Base-by-base conservation (phyloP, 2,329 filamentous ascomycete species). In the Chaetothyriales sp. region DNA sequence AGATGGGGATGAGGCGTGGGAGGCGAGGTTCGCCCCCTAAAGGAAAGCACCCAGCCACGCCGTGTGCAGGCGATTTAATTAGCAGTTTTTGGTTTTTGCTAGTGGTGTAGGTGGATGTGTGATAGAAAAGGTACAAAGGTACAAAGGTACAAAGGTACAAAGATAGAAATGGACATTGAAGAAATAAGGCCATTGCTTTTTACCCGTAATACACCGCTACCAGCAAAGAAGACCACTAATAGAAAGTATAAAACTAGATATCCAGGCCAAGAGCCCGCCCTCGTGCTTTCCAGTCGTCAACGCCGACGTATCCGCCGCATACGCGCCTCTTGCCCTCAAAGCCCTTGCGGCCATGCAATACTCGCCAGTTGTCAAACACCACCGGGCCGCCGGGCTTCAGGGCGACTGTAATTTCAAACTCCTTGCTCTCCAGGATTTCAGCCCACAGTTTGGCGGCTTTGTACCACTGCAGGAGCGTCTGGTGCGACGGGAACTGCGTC, bases 331-430 rank as follows among this genome's bases (percentile, higher is more conserved):
- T 81, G 1, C 92, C 92, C 5, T 82, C 84, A 63, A 97, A 98
- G 0, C 79, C 79, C 49, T 82, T 82, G 60, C 92, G 76, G 1
- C 90, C 92, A 67, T 98, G 92, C 60, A 97, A 70, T 33, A 95
- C 85, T 54, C 92, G 78, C 89, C 90, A 95, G 64, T 98, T 97
- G 65, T 98, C 87, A 66, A 98, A 95, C 46, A 97, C 85, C 52
- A 95, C 63, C 5, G 88, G 77, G 49, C 74, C 80, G 1, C 92
- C 92, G 0, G 92, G 90, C 61, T 77, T 70, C 51, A 98, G 71
- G 67, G 94, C 85, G 57, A 85, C 82, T 83, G 85, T 85, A 63
- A 85, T 89, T 66, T 92, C 79, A 57, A 80, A 78, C 50, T 79
- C 71, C 50, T 73, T 66, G 48, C 80, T 75, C 61, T 73, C 81